Base-by-base conservation (phyloP, 108 stramenopile genomes). In the Cyclotella baltica region DNA sequence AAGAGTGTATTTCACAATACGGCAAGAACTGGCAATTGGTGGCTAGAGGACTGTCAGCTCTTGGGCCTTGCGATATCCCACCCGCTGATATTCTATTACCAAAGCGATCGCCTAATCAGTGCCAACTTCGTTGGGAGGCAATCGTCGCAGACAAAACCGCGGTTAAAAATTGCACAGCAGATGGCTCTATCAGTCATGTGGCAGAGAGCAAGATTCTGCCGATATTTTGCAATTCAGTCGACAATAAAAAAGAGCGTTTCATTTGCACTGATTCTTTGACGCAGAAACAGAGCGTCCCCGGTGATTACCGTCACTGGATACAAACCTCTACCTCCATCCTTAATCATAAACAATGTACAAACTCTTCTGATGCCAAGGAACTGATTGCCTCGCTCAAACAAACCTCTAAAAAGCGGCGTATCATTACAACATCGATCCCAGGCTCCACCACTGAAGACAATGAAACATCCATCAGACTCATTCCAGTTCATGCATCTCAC, bases 21-120 rank as follows among this genome's bases (percentile, higher is more conserved):
- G 87, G 85, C 28, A 81, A 64, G 70, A 95, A 95, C 64, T 95
- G 91, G 91, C 79, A 83, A 30, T 55, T 92, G 53, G 74, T 83
- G 67, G 75, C 92, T 16, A 48, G 75, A 30, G 67, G 77, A 20
- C 53, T 88, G n/a, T 86, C 73, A 63, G 77, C 75, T 46, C 80
- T n/a, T 67, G 29, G 71, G 50, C 48, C 29, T 43, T 19, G 55
- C n/a, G 23, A 20, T 28, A 46, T 31, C 23, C 62, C 25, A 20
- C 34, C 52, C 36, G 40, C 35, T n/a, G 23, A 16, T 43, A 29
- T 48, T 29, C 20, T 31, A 18, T 9, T 11, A 5, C 69, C 62
- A 31, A 74, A 34, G 35, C 70, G 65, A 29, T 82, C 85, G 33
- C 81, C 87, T 3, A 77, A 77, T n/a, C 85, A 89, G 48, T 93